Base-by-base conservation (phyloP, 345 rosid species). In the Combretum micranthum region DNA sequence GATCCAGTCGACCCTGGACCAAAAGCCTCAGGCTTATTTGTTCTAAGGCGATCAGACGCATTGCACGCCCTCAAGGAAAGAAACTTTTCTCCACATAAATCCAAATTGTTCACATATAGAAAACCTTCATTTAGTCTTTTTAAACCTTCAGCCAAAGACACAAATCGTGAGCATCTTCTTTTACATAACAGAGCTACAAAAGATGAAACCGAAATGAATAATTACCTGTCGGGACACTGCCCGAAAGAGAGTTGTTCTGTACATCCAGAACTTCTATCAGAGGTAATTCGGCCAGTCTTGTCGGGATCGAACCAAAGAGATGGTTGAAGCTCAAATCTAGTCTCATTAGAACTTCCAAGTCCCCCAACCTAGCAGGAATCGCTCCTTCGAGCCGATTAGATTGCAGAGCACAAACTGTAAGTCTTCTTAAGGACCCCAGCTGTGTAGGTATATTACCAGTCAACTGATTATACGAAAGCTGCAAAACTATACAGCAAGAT, bases 331-430 rank as follows among this genome's bases (percentile, higher is more conserved):
- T 80, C 77, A 88, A 80, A 78, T 88, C 90, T 43, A 88, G 53
- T 72, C 95, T 74, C 62, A 74, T 77, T 55, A 88, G 65, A 20
- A 68, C 50, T 19, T 59, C 60, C 74, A 86, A 59, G 49, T 92
- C 84, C 18, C 98, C 98, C 65, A 92, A 63, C 70, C 83, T 86
- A 7, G 96, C 98, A 3, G 98, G 98, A 21, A 92, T 83, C 53
- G 98, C 98, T 63, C 98, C 93, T 4, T 83, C 74, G 45, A 92
- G 78, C 50, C 69, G 77, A 78, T 92, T 92, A 43, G 86, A 80
- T 56, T 88, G 96, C 59, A 92, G 73, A 48, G 90, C 85, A 65
- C 88, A 81, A 64, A 88, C 95, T 55, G 47, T 78, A 2, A 92
- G 95, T 72, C 74, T 88, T 75, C 47, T 70, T 62, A 88, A 53